phyloP scores from a whole-genome alignment of 169 alveolate species.

The Amoebophrya sp. region DNA sequence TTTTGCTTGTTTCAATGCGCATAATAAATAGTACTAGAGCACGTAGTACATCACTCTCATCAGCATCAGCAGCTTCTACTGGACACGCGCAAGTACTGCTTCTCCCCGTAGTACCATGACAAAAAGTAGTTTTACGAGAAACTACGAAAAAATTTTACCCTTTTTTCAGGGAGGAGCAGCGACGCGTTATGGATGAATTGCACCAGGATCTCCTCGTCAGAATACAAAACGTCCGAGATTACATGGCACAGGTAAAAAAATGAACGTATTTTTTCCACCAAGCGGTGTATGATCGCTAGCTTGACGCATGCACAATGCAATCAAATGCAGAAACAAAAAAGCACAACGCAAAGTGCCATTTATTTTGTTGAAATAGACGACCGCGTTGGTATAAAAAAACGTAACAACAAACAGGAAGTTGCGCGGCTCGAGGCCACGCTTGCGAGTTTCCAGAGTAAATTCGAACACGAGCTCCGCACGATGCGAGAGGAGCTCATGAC shows the following conservation, averaged over 20 bases:
- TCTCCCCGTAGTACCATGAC: too few species aligned
- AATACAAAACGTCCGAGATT: neutral
- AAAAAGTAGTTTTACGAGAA: too few species aligned
- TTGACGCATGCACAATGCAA: too few species aligned
- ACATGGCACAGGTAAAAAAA: neutral
- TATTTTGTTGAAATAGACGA: too few species aligned
- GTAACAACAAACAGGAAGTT: neutral
- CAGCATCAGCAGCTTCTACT: too few species aligned
- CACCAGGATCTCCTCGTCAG: neutral
- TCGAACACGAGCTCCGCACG: neutral
- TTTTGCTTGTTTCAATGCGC: neutral
- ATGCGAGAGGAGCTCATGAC: slow-evolving; percentile 22
- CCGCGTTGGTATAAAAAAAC: too few species aligned
- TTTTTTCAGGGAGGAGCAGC: slow-evolving; percentile 13
- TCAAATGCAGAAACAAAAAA: too few species aligned
- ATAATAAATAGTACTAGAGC: too few species aligned
- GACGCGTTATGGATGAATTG: neutral
- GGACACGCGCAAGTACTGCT: too few species aligned
- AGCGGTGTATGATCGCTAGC: neutral
- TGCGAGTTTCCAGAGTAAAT: neutral
- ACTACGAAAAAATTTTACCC: too few species aligned
- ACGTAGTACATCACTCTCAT: too few species aligned
- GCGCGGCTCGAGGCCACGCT: slow-evolving; percentile 11
- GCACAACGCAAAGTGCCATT: too few species aligned
- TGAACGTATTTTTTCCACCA: neutral